Evolutionary conservation across 2,329 filamentous ascomycete genomes (phyloP), one percentile per base, ranked within the genome.

Genomic region (Chaetomiaceae sp.): DNA sequence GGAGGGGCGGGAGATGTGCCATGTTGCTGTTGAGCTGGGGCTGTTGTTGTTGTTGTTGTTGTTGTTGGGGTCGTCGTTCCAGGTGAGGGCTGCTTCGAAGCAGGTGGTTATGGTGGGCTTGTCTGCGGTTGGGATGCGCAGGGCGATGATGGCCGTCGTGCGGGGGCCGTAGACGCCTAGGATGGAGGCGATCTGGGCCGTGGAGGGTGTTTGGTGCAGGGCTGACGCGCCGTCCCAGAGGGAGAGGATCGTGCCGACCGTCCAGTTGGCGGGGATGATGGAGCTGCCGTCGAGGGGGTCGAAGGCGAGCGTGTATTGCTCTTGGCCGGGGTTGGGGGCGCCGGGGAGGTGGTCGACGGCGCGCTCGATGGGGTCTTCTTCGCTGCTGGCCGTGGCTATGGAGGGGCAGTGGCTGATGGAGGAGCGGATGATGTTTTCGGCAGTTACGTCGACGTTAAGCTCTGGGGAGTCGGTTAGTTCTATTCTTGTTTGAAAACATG

Each of bases 261-360:
- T 71, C 77, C 77, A 81, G 60, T 81, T 81, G 1, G 78, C 70
- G 0, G 70, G 75, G 38, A 81, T 79, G 58, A 81, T 81, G 55
- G 77, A 83, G 63, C 76, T 81, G 10, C 81, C 81, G 57, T 85
- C 81, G 0, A 85, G 72, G 0, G 81, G 81, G 57, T 85, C 81
- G 57, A 84, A 85, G 0, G 79, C 80, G 8, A 83, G 65, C 0
- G 79, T 76, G 64, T 84, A 84, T 23, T 66, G 60, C 57, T 81
- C 75, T 21, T 4, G 14, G 4, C 35, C 16, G 4, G 25, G 9
- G 4, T 10, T 3, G 31, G 10, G 23, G 6, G 30, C 2, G 12
- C 37, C 17, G 19, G 30, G 17, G 6, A 21, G 1, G 30, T 44
- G 50, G 61, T 54, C 33, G 54, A 67, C 56, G 31, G 63, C 19